Conservation (phyloP, 2,329 filamentous ascomycete species). For the Bertia moriformis region DNA sequence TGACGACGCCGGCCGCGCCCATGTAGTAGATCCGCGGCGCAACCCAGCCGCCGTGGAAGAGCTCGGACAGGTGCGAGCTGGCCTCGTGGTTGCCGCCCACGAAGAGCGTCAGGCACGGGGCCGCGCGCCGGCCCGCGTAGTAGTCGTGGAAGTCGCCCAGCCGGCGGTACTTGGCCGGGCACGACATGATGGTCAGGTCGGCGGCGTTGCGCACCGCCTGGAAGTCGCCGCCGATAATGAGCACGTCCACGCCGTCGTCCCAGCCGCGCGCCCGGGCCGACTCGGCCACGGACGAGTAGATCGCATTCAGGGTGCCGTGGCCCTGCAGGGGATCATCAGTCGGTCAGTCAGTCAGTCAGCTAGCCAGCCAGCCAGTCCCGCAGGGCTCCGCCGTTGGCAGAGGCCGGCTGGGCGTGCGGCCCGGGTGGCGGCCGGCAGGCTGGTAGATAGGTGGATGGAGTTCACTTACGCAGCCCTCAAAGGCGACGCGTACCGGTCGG, state of each 20-base stretch:
- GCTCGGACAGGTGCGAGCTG: conserved; percentile 74
- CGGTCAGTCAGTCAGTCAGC: no score
- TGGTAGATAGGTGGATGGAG: conserved; percentile 2
- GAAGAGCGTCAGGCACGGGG: conserved; percentile 84
- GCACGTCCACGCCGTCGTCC: conserved; percentile 56
- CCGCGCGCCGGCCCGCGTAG: conserved; percentile 64
- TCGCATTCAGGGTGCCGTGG: conserved; percentile 80
- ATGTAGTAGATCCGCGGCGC: conserved; percentile 96
- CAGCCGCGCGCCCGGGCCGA: conserved; percentile 60
- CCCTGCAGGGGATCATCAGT: conserved; percentile 39
- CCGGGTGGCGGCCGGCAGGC: no score
- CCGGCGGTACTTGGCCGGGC: conserved; percentile 72
- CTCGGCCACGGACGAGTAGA: conserved; percentile 65
- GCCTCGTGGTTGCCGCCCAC: conserved; percentile 93
- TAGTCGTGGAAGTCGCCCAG: conserved; percentile 91
- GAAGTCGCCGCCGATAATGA: conserved; percentile 95
- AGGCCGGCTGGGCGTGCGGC: no score
- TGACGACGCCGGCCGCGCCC: conserved; percentile 78
- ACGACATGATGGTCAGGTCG: conserved; percentile 79
- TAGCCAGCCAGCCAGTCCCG: no score
- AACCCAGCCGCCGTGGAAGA: conserved; percentile 94
- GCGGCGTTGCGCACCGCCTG: conserved; percentile 75
- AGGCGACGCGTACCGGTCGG: conserved; percentile 48
- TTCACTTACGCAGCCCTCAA: conserved; percentile 78
- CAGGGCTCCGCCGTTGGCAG: conserved; percentile 10